Percentiles rank a stretch among this genome's conserved stretches.
phyloP scores from a whole-genome alignment of 352 stramenopile species.

The Globisporangium spiculum region DNA sequence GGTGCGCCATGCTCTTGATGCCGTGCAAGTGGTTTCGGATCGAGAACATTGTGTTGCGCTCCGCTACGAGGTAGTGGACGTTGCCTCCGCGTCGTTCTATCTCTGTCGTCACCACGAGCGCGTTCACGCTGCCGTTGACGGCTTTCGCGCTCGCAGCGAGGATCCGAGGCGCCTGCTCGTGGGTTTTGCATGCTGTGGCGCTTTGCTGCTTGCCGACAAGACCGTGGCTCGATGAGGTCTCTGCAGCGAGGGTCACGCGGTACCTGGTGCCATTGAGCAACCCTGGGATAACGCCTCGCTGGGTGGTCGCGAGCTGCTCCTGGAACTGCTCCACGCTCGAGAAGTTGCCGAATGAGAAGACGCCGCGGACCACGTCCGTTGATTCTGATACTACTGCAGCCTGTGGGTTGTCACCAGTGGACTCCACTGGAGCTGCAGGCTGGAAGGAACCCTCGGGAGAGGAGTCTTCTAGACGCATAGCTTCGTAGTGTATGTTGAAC shows the following conservation, averaged over 20 bases:
- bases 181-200: conserved; percentile 36
- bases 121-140: conserved; percentile 47
- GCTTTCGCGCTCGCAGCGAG: conserved; percentile 25
- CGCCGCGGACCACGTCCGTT: conserved; percentile 18
- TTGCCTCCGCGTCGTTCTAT: conserved; percentile 36
- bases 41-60: conserved; percentile 4
- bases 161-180: conserved; percentile 49
- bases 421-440: neutral
- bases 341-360: conserved; percentile 36
- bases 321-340: conserved; percentile 35
- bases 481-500: conserved; percentile 59
- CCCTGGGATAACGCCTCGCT: conserved; percentile 31
- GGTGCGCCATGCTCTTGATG: conserved; percentile 28
- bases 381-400: neutral
- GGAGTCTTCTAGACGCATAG: conserved; percentile 11
- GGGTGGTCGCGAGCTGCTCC: conserved; percentile 21
- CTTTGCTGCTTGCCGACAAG: conserved; percentile 33
- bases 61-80: conserved; percentile 48
- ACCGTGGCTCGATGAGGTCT: conserved; percentile 51
- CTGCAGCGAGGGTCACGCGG: conserved; percentile 41
- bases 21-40: conserved; percentile 32
- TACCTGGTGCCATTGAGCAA: conserved; percentile 47
- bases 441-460: neutral
- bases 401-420: no score
- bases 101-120: conserved; percentile 39